phyloP scores from a whole-genome alignment of 75 land plant species.

The Cunninghamia lanceolata region DNA sequence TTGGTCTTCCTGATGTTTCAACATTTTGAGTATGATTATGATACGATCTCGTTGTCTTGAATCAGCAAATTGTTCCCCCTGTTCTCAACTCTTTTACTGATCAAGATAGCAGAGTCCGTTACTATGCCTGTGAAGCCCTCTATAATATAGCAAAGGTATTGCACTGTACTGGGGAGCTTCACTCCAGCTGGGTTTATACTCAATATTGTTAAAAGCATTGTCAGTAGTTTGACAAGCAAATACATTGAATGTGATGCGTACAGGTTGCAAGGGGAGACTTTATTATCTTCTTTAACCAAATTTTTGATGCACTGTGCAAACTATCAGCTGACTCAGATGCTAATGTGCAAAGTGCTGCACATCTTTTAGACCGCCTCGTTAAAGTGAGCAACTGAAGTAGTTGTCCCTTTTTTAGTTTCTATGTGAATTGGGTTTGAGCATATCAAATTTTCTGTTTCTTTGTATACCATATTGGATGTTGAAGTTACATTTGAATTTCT shows the following conservation, averaged over 20 bases:
- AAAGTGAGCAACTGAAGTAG: slow-evolving; percentile 50
- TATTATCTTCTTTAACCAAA: slow-evolving; percentile 87
- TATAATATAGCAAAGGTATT: slow-evolving; percentile 99
- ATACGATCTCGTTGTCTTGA: background rate
- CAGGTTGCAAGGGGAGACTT: slow-evolving; percentile 99
- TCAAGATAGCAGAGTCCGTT: slow-evolving; percentile 96
- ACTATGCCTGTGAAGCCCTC: slow-evolving; percentile 98
- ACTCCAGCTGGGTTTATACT: background rate
- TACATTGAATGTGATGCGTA: background rate
- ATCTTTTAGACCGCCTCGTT: slow-evolving; percentile 94
- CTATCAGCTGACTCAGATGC: slow-evolving; percentile 97
- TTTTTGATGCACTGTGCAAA: slow-evolving; percentile 99
- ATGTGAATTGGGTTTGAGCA: background rate
- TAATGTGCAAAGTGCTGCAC: slow-evolving; percentile 99
- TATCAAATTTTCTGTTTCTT: slow-evolving; percentile 1
- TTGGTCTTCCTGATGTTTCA: background rate
- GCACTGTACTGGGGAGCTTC: background rate
- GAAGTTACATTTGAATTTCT: slow-evolving; percentile 3
- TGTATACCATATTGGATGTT: background rate
- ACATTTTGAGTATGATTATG: background rate
- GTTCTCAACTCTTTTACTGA: slow-evolving; percentile 88
- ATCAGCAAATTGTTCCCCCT: slow-evolving; percentile 94
- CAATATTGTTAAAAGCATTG: background rate
- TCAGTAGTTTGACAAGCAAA: background rate
- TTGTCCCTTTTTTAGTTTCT: slow-evolving; percentile 1